Evolutionary conservation across 371 early-diverging fungal species (phyloP), one percentile per base, ranked within the genome.

Genomic region (Smittium culicis): DNA sequence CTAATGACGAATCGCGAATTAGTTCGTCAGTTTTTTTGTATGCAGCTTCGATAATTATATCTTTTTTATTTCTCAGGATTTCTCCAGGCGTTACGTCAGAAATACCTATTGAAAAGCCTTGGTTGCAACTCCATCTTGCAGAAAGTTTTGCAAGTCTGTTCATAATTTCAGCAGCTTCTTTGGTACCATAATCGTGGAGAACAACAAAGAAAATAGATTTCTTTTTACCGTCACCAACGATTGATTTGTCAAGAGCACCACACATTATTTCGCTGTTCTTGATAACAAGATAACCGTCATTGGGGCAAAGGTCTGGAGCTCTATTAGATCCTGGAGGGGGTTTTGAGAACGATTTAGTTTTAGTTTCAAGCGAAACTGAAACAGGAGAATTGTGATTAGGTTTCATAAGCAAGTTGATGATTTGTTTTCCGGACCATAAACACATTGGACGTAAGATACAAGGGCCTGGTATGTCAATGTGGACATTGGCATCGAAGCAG

Each of bases 31-130:
- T 94, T 73, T 88, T 81, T 1, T 70, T 77, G 71, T 98, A 96
- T 1, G 93, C 97, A 16, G 81, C 80, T 17, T 80, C 72, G 35
- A 98, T 89, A 55, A 89, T 79, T 1, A 79, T 76, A 65, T 92
- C 87, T 79, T 96, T 98, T 73, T 86, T 85, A 32, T 81, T 74
- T 11, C 83, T 74, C 63, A 99, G 79, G 35, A 77, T 79, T 16
- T 80, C 81, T 24, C 92, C 92, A 1, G 98, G 96, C 32, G 86
- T 89, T n/a, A 99, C 98, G 83, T 99, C 99, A 70, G 92, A 90
- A 67, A 99, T 92, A 68, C 99, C 99, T 68, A 98, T 96, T 2
- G 96, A 95, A 80, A 98, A 97, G 56, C 99, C 99, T 67, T 89
- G 85, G 70, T 96, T 94, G 2, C 88, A 88, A 30, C 96, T 78